phyloP scores from a whole-genome alignment of 106 monocot species.

The Acanthochlamys bracteata region DNA sequence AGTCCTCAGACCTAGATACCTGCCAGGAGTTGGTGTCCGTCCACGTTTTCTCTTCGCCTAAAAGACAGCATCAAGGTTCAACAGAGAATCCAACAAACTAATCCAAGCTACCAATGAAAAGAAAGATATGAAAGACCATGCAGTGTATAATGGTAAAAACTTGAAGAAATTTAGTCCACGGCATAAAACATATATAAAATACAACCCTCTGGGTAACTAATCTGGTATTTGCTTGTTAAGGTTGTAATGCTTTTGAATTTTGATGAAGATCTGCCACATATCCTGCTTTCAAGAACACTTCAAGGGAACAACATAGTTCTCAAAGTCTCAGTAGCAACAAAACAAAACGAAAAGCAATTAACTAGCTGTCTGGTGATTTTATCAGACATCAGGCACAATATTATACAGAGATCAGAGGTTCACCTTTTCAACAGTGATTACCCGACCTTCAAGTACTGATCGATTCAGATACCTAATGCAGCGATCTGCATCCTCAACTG shows the following conservation, averaged over 20 bases:
- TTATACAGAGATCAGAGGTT: neutral
- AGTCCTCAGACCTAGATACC: constrained; percentile 51
- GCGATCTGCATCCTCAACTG: constrained; percentile 44
- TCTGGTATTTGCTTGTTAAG: constrained; percentile 42
- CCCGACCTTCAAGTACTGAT: constrained; percentile 77
- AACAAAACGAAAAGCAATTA: neutral
- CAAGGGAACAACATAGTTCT: constrained; percentile 28
- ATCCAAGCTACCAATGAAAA: neutral
- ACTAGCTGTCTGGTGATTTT: too few relatives aligned
- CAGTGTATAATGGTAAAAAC: too few relatives aligned
- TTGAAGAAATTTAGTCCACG: too few relatives aligned
- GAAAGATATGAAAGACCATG: too few relatives aligned
- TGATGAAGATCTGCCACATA: constrained; percentile 68
- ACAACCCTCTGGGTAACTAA: constrained; percentile 46
- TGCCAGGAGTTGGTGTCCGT: constrained; percentile 72
- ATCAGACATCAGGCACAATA: too few relatives aligned
- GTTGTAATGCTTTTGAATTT: constrained; percentile 53
- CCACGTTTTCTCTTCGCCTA: constrained; percentile 66
- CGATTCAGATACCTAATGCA: constrained; percentile 78
- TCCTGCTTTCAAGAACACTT: constrained; percentile 60
- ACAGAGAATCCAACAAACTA: neutral
- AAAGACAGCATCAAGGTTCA: neutral
- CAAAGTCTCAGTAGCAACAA: constrained; percentile 22
- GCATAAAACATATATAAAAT: too few relatives aligned
- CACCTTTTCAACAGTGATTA: constrained; percentile 96